Conservation (phyloP, 768 basidiomycete genomes). For the Serendipita sp. region DNA sequence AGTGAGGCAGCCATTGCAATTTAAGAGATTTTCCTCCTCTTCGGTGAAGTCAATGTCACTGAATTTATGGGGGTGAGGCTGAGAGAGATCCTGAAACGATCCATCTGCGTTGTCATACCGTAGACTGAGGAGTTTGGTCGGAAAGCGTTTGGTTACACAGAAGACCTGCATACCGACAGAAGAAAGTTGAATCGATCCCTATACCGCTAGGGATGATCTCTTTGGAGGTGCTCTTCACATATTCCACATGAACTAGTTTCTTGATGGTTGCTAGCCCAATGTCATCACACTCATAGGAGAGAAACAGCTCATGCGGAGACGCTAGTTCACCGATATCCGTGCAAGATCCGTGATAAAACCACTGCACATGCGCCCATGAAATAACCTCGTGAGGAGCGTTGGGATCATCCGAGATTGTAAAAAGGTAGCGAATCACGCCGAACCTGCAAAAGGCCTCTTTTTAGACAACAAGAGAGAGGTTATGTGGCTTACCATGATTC, state of each 20-base stretch:
- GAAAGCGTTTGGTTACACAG: background rate
- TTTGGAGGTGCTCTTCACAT: background rate
- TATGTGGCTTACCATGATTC: background rate
- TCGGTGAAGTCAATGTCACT: background rate
- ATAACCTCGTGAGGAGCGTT: background rate
- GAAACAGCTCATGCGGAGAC: background rate
- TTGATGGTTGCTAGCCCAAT: slow-evolving; percentile 3
- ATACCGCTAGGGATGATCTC: background rate
- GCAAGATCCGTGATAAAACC: background rate
- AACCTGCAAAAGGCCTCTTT: background rate
- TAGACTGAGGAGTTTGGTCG: background rate
- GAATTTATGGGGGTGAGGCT: background rate
- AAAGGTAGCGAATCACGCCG: background rate
- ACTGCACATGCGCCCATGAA: background rate
- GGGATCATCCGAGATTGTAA: background rate
- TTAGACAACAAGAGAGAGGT: background rate
- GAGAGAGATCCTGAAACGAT: background rate
- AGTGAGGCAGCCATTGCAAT: background rate
- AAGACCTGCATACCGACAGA: background rate
- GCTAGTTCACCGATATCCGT: slow-evolving; percentile 1
- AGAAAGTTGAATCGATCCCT: background rate
- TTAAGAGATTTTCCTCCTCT: background rate
- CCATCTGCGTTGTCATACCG: background rate
- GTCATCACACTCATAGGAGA: background rate
- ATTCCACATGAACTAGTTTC: background rate